phyloP scores from a whole-genome alignment of 2,329 filamentous ascomycete genomes.

The Neofusicoccum cordaticola region DNA sequence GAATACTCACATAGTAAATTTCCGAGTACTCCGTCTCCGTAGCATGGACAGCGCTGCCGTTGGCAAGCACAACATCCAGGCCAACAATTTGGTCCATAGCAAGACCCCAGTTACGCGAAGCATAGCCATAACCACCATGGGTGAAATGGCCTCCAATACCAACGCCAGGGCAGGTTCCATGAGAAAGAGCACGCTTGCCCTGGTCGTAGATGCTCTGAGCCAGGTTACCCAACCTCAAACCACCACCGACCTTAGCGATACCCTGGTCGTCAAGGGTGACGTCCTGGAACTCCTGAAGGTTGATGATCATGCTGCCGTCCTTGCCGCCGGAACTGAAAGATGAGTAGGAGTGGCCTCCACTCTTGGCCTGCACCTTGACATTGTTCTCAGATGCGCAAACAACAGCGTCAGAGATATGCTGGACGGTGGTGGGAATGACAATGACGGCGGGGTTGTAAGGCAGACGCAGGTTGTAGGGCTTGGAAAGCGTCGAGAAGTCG shows the following conservation, averaged over 20 bases:
- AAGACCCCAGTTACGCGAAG: slow-evolving; percentile 35
- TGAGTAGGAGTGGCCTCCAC: slow-evolving; percentile 64
- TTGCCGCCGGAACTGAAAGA: slow-evolving; percentile 50
- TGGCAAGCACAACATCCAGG: slow-evolving; percentile 38
- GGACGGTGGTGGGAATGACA: slow-evolving; percentile 51
- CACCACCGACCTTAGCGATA: slow-evolving; percentile 47
- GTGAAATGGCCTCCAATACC: slow-evolving; percentile 38
- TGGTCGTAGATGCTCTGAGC: slow-evolving; percentile 34
- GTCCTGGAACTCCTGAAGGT: slow-evolving; percentile 46
- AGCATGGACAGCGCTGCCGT: slow-evolving; percentile 38
- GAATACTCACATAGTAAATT: slow-evolving; percentile 32
- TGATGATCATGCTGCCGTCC: slow-evolving; percentile 49
- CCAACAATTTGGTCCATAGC: slow-evolving; percentile 35
- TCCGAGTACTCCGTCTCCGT: slow-evolving; percentile 33
- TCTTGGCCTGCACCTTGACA: slow-evolving; percentile 59
- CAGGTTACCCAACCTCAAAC: slow-evolving; percentile 47
- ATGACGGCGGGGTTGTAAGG: slow-evolving; percentile 53
- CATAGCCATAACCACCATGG: slow-evolving; percentile 36
- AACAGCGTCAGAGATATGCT: slow-evolving; percentile 57
- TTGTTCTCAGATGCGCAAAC: slow-evolving; percentile 53
- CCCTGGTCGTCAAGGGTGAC: slow-evolving; percentile 43
- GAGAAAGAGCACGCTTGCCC: slow-evolving; percentile 43
- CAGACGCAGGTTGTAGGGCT: slow-evolving; percentile 38
- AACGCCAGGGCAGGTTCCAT: slow-evolving; percentile 53
- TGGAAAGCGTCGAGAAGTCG: slow-evolving; percentile 24